Base-by-base conservation (phyloP, 192 early-diverging fungal species). In the Ambispora gerdemannii region DNA sequence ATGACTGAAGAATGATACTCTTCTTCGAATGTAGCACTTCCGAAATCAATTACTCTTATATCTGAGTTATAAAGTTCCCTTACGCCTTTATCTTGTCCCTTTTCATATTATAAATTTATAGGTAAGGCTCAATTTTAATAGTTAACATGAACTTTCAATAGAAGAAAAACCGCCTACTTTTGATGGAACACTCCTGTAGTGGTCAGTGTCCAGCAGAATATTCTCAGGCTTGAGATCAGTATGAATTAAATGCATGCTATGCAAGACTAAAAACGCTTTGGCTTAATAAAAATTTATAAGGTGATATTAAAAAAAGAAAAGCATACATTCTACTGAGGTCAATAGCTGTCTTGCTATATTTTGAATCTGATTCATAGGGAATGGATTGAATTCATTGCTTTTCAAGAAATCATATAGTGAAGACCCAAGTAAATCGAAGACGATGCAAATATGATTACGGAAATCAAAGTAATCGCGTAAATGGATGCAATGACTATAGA, bases 141-240 rank as follows among this genome's bases (percentile, higher is more conserved):
- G n/a, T n/a, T n/a, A n/a, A n/a, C n/a, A n/a, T n/a, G n/a, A n/a
- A n/a, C n/a, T n/a, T n/a, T n/a, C 55, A 27, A 10, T 43, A 10
- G 20, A 58, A 58, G 13, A 27, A 58, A 58, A 27, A 80, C 77
- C 56, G 43, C 69, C 56, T 68, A 75, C 79, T 72, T 74, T 78
- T 28, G 73, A 89, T 13, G 85, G 80, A 43, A 83, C 78, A 35
- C 77, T 71, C 63, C 80, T 79, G 72, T 76, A 89, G 19, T 76
- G 77, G 63, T 82, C 84, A 67, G 82, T 86, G 25, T 83, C 85
- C n/a, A 93, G 81, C 69, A 96, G 67, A 71, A 96, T 93, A 75
- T 96, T 96, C 70, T 96, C 95, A 2, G 97, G 97, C 75, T 99
- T 99, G 52, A 99, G 79, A 76, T 99, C 97, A 3, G 97, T 99